Evolutionary conservation across 2,329 filamentous ascomycete genomes (phyloP).

Genomic region (Colletotrichum viniferum): DNA sequence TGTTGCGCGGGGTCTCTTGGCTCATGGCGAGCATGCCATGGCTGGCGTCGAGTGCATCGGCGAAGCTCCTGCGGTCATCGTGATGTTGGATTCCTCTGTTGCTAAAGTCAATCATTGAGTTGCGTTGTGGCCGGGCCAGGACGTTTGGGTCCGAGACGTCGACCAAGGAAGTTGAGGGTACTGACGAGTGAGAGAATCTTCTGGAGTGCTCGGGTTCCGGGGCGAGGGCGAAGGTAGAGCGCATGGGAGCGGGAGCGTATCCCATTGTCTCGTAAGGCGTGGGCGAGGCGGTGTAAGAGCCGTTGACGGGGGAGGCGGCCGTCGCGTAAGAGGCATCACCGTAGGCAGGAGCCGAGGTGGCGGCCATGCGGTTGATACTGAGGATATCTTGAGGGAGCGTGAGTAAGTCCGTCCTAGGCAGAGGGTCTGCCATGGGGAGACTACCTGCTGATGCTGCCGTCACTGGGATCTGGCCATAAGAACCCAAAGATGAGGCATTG

Average conservation of each 20-base stretch:
- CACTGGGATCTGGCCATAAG: constrained; percentile 74
- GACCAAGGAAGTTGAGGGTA: constrained; percentile 59
- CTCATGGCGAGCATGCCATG: constrained; percentile 95
- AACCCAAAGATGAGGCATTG: constrained; percentile 67
- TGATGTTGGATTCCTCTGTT: constrained; percentile 34
- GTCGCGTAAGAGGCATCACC: constrained; percentile 72
- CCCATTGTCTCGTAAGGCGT: constrained; percentile 78
- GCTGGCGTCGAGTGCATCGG: constrained; percentile 89
- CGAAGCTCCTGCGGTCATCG: constrained; percentile 73
- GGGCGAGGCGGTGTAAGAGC: constrained; percentile 69
- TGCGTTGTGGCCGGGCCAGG: constrained; percentile 53
- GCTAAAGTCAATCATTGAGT: constrained; percentile 67
- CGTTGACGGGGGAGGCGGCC: constrained; percentile 68
- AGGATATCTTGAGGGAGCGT: constrained; percentile 77
- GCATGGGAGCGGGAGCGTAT: constrained; percentile 70
- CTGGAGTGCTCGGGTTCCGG: constrained; percentile 61
- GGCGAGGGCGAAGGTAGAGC: constrained; percentile 62
- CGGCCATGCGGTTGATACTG: constrained; percentile 66
- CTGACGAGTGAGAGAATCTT: constrained; percentile 86
- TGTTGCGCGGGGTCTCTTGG: constrained; percentile 90
- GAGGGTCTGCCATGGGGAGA: constrained; percentile 58
- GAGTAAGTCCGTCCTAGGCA: constrained; percentile 71
- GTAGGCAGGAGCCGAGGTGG: constrained; percentile 67
- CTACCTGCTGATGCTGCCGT: constrained; percentile 76
- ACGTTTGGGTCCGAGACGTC: constrained; percentile 45